Evolutionary conservation across 2,329 filamentous ascomycete genomes (phyloP).

Genomic region (Arachnomyces sp.): DNA sequence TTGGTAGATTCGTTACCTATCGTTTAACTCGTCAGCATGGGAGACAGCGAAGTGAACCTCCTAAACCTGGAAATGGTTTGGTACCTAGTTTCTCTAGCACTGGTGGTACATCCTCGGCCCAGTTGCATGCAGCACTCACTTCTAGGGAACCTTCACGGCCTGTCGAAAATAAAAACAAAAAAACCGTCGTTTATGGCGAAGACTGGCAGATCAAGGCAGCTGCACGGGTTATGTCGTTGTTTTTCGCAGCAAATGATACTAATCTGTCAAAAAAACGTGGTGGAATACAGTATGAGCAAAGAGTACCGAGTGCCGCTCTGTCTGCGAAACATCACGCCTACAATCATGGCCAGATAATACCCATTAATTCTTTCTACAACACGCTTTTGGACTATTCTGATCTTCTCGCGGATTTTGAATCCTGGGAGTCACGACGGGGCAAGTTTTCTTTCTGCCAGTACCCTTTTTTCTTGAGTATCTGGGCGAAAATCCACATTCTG

Average conservation of each 20-base stretch:
- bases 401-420: slow-evolving; percentile 75
- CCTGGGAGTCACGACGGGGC: slow-evolving; percentile 67
- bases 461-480: slow-evolving; percentile 84
- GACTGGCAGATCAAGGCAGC: slow-evolving; percentile 87
- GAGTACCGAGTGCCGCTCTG: slow-evolving; percentile 31
- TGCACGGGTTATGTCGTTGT: slow-evolving; percentile 67
- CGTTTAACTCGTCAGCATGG: slow-evolving; percentile 65
- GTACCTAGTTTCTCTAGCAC: slow-evolving; percentile 65
- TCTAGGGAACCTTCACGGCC: slow-evolving; percentile 43
- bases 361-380: slow-evolving; percentile 82
- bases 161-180: slow-evolving; percentile 45
- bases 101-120: slow-evolving; percentile 57
- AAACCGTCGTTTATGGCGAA: slow-evolving; percentile 59
- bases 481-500: slow-evolving; percentile 83
- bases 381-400: slow-evolving; percentile 81
- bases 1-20: slow-evolving; percentile 73
- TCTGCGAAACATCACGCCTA: slow-evolving; percentile 38
- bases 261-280: slow-evolving; percentile 34
- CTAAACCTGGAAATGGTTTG: slow-evolving; percentile 54
- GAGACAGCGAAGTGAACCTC: slow-evolving; percentile 53
- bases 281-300: slow-evolving; percentile 18
- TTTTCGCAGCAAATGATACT: slow-evolving; percentile 74
- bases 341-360: slow-evolving; percentile 59
- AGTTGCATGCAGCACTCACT: slow-evolving; percentile 70
- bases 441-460: slow-evolving; percentile 89